Conservation (phyloP, 129 eudicot species). For the Ambrosia trifida region DNA sequence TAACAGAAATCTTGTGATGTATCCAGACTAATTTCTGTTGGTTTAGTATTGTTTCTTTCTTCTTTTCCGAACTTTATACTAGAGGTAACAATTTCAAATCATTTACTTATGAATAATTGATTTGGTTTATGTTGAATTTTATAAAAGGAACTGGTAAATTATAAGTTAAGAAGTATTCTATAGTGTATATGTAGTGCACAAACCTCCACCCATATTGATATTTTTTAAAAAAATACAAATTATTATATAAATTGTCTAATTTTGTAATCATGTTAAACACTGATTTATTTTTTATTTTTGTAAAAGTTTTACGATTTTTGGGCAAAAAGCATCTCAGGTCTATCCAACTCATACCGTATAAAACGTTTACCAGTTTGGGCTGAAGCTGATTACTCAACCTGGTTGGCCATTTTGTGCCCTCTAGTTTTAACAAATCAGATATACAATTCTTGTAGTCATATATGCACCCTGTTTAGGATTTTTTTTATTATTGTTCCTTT, state of each 20-base stretch:
- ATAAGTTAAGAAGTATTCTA: neutral
- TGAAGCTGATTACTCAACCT: too few species aligned
- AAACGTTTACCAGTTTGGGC: too few species aligned
- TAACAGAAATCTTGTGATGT: constrained; percentile 33
- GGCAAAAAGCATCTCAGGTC: neutral
- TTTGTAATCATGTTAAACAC: neutral
- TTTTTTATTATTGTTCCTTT: too few species aligned
- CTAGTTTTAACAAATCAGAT: neutral
- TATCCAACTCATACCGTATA: neutral
- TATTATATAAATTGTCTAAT: neutral
- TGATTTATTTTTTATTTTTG: too few species aligned
- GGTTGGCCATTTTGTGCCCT: neutral
- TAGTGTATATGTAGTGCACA: neutral
- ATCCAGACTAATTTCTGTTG: constrained; percentile 11
- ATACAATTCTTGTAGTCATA: neutral
- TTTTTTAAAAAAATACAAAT: neutral
- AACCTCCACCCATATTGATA: neutral
- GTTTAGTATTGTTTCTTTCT: neutral
- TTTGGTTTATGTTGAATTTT: neutral
- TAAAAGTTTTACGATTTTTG: neutral
- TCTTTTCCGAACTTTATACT: neutral
- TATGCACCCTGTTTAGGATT: neutral
- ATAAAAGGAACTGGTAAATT: neutral
- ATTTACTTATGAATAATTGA: neutral
- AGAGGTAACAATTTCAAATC: neutral